phyloP scores from a whole-genome alignment of 306 rosid species.

The Luffa aegyptiaca region DNA sequence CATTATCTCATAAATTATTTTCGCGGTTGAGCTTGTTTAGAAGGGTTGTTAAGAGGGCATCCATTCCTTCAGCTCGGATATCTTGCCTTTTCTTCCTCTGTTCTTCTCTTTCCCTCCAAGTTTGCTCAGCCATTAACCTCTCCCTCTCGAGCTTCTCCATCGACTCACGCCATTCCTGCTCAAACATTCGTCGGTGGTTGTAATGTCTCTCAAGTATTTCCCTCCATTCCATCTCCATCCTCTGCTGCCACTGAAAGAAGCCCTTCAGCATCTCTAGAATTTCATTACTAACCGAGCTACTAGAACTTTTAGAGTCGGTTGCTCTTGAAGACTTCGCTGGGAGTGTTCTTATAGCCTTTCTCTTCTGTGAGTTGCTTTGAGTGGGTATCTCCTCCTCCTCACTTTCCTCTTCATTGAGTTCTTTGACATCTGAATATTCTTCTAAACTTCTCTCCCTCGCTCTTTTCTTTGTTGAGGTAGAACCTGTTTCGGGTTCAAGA shows the following conservation, averaged over 20 bases:
- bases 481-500: constrained; percentile 54
- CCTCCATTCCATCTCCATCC: constrained; percentile 86
- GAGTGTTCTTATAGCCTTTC: constrained; percentile 32
- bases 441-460: constrained; percentile 51
- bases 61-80: constrained; percentile 64
- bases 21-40: constrained; percentile 56
- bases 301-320: constrained; percentile 14
- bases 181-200: constrained; percentile 46
- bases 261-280: constrained; percentile 57
- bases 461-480: constrained; percentile 39
- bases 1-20: constrained; percentile 18
- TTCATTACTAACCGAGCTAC: constrained; percentile 11
- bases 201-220: constrained; percentile 61
- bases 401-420: constrained; percentile 36
- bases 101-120: constrained; percentile 91
- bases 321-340: constrained; percentile 36
- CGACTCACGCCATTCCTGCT: constrained; percentile 72
- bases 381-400: constrained; percentile 40
- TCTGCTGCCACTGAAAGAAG: constrained; percentile 57
- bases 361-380: constrained; percentile 45
- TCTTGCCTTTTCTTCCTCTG: constrained; percentile 75
- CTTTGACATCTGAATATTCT: constrained; percentile 55
- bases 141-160: constrained; percentile 80
- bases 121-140: constrained; percentile 57
- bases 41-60: constrained; percentile 64